Evolutionary conservation across 2,329 filamentous ascomycete species (phyloP).

Genomic region (Cladophialophora immunda): DNA sequence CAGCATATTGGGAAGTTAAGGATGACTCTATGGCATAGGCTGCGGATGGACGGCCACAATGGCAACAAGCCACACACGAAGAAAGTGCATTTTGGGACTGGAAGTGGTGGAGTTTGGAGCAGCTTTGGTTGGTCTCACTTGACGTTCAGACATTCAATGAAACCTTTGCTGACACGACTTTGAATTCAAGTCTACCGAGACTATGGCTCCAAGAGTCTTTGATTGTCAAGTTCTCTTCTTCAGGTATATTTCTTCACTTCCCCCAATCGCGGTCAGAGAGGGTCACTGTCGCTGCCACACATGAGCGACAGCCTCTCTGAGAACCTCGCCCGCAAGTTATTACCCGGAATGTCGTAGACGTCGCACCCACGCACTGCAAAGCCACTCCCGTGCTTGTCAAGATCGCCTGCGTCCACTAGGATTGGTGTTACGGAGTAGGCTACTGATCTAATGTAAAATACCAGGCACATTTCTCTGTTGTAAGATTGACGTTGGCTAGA

Average conservation of each 20-base stretch:
- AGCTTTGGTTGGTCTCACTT: slow-evolving; percentile 37
- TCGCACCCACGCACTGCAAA: neutral
- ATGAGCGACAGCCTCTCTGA: neutral
- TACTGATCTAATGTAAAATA: neutral
- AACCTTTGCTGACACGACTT: slow-evolving; percentile 34
- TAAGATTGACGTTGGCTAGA: neutral
- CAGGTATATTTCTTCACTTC: slow-evolving; percentile 10
- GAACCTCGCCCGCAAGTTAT: neutral
- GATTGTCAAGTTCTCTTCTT: neutral
- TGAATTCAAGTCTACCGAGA: slow-evolving; percentile 13
- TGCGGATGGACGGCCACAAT: neutral
- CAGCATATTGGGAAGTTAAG: neutral
- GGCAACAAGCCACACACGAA: neutral
- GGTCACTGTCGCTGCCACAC: neutral
- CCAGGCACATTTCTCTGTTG: neutral
- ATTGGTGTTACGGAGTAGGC: too few relatives aligned
- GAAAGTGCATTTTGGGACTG: neutral
- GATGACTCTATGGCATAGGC: neutral
- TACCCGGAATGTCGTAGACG: neutral
- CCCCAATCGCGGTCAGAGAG: neutral
- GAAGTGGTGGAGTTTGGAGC: slow-evolving; percentile 1
- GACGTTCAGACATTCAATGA: slow-evolving; percentile 29
- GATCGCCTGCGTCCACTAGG: neutral
- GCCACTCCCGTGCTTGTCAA: neutral
- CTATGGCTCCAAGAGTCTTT: neutral